phyloP scores from a whole-genome alignment of 495 filamentous ascomycete genomes.

The Podospora tetraspora region DNA sequence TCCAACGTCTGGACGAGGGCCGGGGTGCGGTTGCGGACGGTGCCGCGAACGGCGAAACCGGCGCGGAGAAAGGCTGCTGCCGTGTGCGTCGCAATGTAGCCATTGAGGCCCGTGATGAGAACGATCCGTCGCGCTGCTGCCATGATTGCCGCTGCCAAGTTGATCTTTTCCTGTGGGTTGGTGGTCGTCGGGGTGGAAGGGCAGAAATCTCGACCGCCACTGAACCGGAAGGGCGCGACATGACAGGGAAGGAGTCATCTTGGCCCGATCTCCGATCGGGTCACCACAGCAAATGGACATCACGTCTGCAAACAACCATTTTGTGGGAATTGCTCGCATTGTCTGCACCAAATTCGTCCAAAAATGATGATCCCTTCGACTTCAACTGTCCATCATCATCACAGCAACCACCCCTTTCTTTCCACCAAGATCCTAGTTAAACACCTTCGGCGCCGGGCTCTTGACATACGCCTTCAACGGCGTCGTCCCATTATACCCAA shows the following conservation, averaged over 20 bases:
- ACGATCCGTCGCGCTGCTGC: conserved; percentile 17
- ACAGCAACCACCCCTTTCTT: neutral
- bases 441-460: conserved; percentile 20
- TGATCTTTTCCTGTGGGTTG: neutral
- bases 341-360: too few species aligned
- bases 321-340: neutral
- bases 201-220: neutral
- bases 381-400: neutral
- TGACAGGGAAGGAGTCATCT: neutral
- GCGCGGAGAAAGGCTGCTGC: conserved; percentile 42
- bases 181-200: neutral
- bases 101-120: conserved; percentile 53
- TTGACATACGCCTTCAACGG: conserved; percentile 25
- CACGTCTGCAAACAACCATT: neutral
- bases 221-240: neutral
- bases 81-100: conserved; percentile 51
- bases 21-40: conserved; percentile 30
- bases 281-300: neutral
- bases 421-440: conserved; percentile 3
- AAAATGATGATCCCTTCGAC: neutral
- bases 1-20: conserved; percentile 43
- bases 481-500: conserved; percentile 35
- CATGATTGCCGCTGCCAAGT: neutral
- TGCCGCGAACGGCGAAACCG: conserved; percentile 48
- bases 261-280: neutral